These are phyloP conservation scores for Oryza meyeriana DNA, from an alignment of 176 grass and related monocot species.

Conservation along the genomic window DNA sequence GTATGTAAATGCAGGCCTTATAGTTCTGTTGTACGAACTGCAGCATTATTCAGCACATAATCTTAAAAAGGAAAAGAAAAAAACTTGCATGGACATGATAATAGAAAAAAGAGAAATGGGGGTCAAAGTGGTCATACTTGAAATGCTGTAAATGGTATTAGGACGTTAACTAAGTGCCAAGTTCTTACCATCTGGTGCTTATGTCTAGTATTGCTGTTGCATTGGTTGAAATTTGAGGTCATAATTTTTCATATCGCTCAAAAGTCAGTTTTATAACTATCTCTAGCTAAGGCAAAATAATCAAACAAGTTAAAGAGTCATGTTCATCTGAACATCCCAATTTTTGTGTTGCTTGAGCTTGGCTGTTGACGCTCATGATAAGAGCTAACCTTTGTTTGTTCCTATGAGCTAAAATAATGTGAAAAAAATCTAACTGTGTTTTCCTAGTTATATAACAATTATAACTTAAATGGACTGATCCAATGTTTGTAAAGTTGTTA, in stretches of 20 bases:
- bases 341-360: slow-evolving; percentile 3
- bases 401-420: slow-evolving; percentile 26
- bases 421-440: neutral
- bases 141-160: slow-evolving; percentile 12
- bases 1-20: slow-evolving; percentile 41
- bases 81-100: slow-evolving; percentile 1
- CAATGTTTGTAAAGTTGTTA: slow-evolving; percentile 67
- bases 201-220: neutral
- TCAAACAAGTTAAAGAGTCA: neutral
- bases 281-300: slow-evolving; percentile 27
- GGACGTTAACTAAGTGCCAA: slow-evolving; percentile 6
- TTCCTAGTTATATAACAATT: neutral
- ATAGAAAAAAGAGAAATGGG: neutral
- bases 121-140: neutral
- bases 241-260: slow-evolving; percentile 13
- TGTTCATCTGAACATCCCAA: neutral
- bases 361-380: slow-evolving; percentile 6
- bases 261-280: neutral
- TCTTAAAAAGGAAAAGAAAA: slow-evolving; percentile 11
- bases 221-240: slow-evolving; percentile 12
- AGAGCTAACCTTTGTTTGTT: slow-evolving; percentile 16
- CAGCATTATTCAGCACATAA: neutral
- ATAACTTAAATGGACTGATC: slow-evolving; percentile 24
- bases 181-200: slow-evolving; percentile 12
- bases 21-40: slow-evolving; percentile 32